phyloP scores from a whole-genome alignment of 441 rosid species.

The Kokia cookei region DNA sequence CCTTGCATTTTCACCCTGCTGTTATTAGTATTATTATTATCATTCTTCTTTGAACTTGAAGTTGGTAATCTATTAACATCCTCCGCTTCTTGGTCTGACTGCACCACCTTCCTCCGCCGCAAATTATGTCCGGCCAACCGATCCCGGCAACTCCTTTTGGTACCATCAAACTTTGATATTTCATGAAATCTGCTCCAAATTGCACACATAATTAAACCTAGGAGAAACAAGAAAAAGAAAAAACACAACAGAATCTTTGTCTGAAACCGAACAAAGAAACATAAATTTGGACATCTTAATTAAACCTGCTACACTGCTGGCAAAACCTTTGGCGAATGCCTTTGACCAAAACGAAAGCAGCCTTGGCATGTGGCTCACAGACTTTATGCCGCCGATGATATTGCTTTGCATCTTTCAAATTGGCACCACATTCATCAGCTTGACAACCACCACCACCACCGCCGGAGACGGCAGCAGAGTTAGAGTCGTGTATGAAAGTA shows the following conservation, averaged over 20 bases:
- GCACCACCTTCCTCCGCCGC: constrained; percentile 57
- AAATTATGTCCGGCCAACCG: constrained; percentile 66
- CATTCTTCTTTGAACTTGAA: neutral
- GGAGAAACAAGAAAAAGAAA: neutral
- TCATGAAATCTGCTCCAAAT: constrained; percentile 47
- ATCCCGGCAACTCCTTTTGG: constrained; percentile 68
- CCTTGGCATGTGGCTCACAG: constrained; percentile 43
- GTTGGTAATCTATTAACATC: neutral
- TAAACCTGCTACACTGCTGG: constrained; percentile 40
- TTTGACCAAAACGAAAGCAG: constrained; percentile 25
- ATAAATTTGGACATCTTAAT: no score
- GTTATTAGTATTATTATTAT: neutral
- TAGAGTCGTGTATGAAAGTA: neutral
- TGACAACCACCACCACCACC: constrained; percentile 17
- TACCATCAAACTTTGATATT: constrained; percentile 64
- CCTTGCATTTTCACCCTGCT: neutral
- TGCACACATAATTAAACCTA: neutral
- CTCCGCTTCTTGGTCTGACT: neutral
- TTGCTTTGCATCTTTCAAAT: constrained; percentile 26
- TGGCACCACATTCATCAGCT: constrained; percentile 31
- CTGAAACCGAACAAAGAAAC: neutral
- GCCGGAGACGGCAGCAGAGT: neutral
- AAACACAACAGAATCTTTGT: neutral
- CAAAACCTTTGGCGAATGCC: constrained; percentile 35
- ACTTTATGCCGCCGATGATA: constrained; percentile 40